These are phyloP conservation scores for Fusarium dimerum DNA, from an alignment of 2,329 filamentous ascomycete species.

Conservation along the genomic window DNA sequence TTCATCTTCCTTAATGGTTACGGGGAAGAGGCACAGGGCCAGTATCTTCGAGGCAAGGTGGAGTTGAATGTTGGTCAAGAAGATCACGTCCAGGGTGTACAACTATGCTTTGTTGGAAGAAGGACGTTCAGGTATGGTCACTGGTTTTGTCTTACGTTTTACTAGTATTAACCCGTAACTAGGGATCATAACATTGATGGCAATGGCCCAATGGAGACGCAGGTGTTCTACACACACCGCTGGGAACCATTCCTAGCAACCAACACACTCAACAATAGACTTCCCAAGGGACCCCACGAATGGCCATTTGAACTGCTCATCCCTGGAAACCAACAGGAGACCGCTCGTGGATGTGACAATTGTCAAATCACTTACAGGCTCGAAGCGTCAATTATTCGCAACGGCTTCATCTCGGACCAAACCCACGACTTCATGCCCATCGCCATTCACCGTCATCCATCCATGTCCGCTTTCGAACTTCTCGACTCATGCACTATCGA, in stretches of 20 bases:
- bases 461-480: not conserved
- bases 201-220: not conserved
- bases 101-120: not conserved
- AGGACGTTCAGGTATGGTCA: not conserved
- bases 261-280: not conserved
- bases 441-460: not conserved
- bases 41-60: not conserved
- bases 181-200: not conserved
- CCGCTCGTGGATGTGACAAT: not conserved
- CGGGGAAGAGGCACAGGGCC: not conserved
- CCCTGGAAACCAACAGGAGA: not conserved
- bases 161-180: not conserved
- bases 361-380: not conserved
- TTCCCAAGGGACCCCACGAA: not conserved
- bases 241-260: not conserved
- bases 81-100: not conserved
- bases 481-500: not conserved
- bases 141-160: not conserved
- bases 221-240: not conserved
- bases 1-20: not conserved
- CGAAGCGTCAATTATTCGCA: not conserved
- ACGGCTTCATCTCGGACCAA: not conserved
- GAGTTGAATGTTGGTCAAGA: not conserved
- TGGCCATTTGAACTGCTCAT: not conserved
- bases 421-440: not conserved